Evolutionary conservation across 2,329 filamentous ascomycete genomes (phyloP).

Genomic region (Stylonectria norvegica): DNA sequence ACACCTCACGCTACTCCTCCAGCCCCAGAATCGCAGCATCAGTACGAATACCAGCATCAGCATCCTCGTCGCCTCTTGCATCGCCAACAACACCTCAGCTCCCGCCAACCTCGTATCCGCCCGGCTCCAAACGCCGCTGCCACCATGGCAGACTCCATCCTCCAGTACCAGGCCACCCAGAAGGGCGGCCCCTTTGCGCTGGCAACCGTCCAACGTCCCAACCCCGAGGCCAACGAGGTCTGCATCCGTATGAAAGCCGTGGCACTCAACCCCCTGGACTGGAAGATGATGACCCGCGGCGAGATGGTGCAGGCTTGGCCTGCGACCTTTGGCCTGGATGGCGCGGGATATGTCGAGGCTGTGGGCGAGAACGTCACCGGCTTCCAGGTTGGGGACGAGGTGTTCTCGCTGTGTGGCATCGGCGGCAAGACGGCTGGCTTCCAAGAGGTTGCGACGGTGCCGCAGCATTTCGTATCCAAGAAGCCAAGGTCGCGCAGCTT

Average conservation of each 20-base stretch:
- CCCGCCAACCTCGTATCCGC: background rate
- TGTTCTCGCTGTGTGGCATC: constrained; percentile 25
- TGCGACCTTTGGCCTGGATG: constrained; percentile 17
- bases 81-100: background rate
- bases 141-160: constrained; percentile 10
- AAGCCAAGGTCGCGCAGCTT: constrained; percentile 13
- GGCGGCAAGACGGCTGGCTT: constrained; percentile 18
- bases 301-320: constrained; percentile 19
- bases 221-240: constrained; percentile 12
- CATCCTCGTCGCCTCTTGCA: background rate
- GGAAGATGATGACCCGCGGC: constrained; percentile 17
- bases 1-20: no score
- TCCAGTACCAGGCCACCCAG: constrained; percentile 15
- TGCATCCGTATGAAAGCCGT: constrained; percentile 20
- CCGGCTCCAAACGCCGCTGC: background rate
- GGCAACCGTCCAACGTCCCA: constrained; percentile 12
- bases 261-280: constrained; percentile 22
- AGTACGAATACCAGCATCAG: no score
- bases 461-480: constrained; percentile 17
- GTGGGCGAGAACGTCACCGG: constrained; percentile 18
- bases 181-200: constrained; percentile 17
- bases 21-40: background rate
- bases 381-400: constrained; percentile 38
- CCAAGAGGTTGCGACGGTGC: constrained; percentile 19
- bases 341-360: constrained; percentile 21